Percentiles rank a stretch among this genome's conserved stretches.
These are phyloP conservation scores for Penicillium sp. DNA, from an alignment of 2,329 filamentous ascomycete species.

Conservation along the genomic window DNA sequence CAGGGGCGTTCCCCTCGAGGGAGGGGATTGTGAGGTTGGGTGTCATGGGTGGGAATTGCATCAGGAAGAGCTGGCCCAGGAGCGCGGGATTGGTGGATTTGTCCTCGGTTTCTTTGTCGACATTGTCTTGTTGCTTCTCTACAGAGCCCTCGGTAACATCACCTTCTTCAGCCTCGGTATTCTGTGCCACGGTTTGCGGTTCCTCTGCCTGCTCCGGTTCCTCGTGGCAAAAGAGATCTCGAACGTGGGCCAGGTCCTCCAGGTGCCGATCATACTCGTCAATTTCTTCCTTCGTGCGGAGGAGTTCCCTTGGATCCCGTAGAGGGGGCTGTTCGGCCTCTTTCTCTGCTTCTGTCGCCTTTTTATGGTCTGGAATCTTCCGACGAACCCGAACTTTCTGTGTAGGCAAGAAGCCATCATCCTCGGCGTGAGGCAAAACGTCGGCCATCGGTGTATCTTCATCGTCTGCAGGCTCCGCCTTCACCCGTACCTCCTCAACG, in stretches of 20 bases:
- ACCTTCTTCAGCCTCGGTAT: conserved; percentile 10
- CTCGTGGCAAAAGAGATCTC: conserved; percentile 34
- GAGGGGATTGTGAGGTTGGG: conserved; percentile 52
- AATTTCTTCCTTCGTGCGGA: conserved; percentile 43
- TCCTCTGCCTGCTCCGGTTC: conserved; percentile 16
- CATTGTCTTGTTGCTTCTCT: conserved; percentile 15
- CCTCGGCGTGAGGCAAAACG: conserved; percentile 28
- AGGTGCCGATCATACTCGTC: conserved; percentile 44
- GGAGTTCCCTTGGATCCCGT: conserved; percentile 30
- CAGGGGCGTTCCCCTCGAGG: conserved; percentile 3
- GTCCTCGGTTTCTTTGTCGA: conserved; percentile 25
- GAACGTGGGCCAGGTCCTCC: conserved; percentile 41
- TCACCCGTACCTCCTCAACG: conserved; percentile 42
- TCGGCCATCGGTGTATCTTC: conserved; percentile 41
- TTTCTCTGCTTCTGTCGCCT: conserved; percentile 8
- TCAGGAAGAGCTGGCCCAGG: conserved; percentile 58
- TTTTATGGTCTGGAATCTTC: conserved; percentile 27
- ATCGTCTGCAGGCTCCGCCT: conserved; percentile 54
- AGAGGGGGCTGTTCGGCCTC: conserved; percentile 12
- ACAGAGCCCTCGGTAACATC: conserved; percentile 17
- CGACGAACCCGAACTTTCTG: conserved; percentile 37
- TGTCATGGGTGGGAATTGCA: conserved; percentile 63
- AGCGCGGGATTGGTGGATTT: conserved; percentile 41
- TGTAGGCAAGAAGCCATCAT: conserved; percentile 36
- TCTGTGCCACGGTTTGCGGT: conserved; percentile 7